These are phyloP conservation scores for Myrica gale DNA, from an alignment of 306 rosid genomes.

Conservation along the genomic window DNA sequence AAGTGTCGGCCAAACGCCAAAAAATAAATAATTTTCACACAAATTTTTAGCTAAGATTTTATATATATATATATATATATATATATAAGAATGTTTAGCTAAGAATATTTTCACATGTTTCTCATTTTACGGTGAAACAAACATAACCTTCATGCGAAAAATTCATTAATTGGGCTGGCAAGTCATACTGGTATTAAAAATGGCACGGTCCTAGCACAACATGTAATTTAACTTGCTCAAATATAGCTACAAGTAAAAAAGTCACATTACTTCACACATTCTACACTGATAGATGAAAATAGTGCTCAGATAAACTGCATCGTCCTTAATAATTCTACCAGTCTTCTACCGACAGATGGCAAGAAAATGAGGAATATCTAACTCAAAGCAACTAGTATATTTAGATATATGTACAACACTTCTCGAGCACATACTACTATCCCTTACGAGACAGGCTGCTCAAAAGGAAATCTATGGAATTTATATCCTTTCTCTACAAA, in stretches of 20 bases:
- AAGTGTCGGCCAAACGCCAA: no score
- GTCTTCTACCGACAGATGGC: background rate
- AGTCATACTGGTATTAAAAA: background rate
- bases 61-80: no score
- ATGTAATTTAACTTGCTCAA: background rate
- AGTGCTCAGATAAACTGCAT: background rate
- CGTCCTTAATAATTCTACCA: background rate
- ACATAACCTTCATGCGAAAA: background rate
- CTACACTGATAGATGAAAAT: background rate
- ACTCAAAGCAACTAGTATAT: background rate
- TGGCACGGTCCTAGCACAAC: background rate
- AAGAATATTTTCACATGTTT: no score
- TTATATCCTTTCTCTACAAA: background rate
- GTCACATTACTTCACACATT: background rate
- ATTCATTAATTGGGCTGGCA: background rate
- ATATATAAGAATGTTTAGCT: no score
- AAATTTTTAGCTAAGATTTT: no score
- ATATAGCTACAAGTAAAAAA: background rate
- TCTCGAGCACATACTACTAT: background rate
- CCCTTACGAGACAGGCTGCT: constrained; percentile 2
- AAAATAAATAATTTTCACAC: no score
- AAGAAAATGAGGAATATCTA: background rate
- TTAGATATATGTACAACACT: no score
- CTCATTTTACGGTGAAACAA: no score
- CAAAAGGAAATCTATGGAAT: constrained; percentile 1